These are phyloP conservation scores for Fraxinus sp. DNA, from an alignment of 305 asterid genomes.

Conservation along the genomic window DNA sequence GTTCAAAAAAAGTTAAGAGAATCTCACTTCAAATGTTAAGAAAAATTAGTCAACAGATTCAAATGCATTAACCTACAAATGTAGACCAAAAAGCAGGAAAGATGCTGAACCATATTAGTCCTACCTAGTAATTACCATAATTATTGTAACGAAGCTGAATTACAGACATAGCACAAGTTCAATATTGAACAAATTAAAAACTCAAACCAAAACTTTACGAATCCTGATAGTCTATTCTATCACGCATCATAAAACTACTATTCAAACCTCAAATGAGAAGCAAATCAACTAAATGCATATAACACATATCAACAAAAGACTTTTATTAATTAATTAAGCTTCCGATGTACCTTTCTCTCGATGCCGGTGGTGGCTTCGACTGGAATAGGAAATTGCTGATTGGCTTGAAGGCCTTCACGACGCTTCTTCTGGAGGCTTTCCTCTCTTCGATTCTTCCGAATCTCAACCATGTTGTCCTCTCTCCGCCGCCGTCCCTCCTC, in stretches of 20 bases:
- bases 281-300: too few species aligned
- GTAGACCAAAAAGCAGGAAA: background rate
- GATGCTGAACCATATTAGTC: background rate
- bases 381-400: slow-evolving; percentile 48
- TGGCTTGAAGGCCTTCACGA: slow-evolving; percentile 55
- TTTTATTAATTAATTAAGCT: too few species aligned
- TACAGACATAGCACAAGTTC: too few species aligned
- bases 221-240: too few species aligned
- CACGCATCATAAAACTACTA: too few species aligned
- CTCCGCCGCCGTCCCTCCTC: slow-evolving; percentile 92
- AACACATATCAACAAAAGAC: background rate
- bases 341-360: slow-evolving; percentile 57
- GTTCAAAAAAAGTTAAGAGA: background rate
- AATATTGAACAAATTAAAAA: too few species aligned
- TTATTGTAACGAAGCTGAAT: background rate
- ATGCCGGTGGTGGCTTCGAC: slow-evolving; percentile 40
- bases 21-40: background rate
- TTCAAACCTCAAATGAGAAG: too few species aligned
- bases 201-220: too few species aligned
- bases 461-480: slow-evolving; percentile 95
- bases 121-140: background rate
- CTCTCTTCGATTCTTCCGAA: slow-evolving; percentile 80
- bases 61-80: background rate
- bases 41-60: background rate
- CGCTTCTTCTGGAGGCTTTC: slow-evolving; percentile 94